These are phyloP conservation scores for Firmiana major DNA, from an alignment of 345 rosid species.

Conservation along the genomic window DNA sequence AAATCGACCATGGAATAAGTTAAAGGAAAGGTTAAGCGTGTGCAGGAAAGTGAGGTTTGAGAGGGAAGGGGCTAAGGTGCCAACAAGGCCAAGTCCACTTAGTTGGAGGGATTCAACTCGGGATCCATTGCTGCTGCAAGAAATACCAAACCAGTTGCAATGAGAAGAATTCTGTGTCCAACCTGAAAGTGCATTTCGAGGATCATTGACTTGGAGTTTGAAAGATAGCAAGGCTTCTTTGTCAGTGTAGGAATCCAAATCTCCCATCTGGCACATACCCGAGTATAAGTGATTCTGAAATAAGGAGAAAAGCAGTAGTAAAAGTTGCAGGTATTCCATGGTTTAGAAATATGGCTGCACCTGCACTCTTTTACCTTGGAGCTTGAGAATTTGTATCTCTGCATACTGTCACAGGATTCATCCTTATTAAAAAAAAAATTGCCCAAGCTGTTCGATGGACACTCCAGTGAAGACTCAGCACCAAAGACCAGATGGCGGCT, in stretches of 20 bases:
- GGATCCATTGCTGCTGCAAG: constrained; percentile 9
- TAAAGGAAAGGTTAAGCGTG: constrained; percentile 12
- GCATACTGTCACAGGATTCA: background rate
- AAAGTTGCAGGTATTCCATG: constrained; percentile 2
- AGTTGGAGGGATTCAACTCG: constrained; percentile 12
- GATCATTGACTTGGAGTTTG: constrained; percentile 17
- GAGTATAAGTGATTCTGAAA: background rate
- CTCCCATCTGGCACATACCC: background rate
- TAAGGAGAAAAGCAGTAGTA: constrained; percentile 1
- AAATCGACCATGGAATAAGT: constrained; percentile 4
- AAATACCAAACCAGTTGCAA: constrained; percentile 21
- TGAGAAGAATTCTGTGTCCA: constrained; percentile 24
- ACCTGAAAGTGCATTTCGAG: constrained; percentile 18
- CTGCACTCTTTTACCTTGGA: background rate
- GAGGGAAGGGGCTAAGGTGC: background rate
- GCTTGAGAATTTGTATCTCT: background rate
- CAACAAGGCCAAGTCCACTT: background rate
- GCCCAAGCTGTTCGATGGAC: background rate
- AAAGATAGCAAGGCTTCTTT: constrained; percentile 24
- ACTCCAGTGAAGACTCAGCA: background rate
- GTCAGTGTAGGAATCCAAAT: constrained; percentile 15
- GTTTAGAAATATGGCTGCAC: background rate
- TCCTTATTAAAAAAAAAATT: no score
- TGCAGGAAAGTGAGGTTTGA: constrained; percentile 9
- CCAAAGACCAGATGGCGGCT: background rate